These are phyloP conservation scores for Phytopythium ostracodes DNA, from an alignment of 352 stramenopile species.

Conservation along the genomic window DNA sequence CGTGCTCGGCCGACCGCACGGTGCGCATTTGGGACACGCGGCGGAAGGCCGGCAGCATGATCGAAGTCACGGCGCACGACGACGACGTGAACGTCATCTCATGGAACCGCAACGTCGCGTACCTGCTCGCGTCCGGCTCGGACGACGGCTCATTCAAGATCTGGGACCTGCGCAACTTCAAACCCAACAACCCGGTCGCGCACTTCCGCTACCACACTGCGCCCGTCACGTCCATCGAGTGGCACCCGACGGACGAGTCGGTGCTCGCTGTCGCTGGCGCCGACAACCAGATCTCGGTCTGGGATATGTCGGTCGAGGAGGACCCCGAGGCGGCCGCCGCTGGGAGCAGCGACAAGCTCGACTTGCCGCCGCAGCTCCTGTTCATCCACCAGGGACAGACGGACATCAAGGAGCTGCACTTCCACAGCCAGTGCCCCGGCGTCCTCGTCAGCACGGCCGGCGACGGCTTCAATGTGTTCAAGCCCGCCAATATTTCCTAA, in stretches of 20 bases:
- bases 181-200: slow-evolving; percentile 85
- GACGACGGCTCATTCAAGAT: slow-evolving; percentile 98
- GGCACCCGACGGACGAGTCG: slow-evolving; percentile 98
- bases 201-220: slow-evolving; percentile 95
- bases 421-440: slow-evolving; percentile 98
- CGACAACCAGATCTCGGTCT: slow-evolving; percentile 98
- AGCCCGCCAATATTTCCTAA: slow-evolving; percentile 93
- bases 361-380: slow-evolving; percentile 97
- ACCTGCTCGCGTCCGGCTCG: slow-evolving; percentile 95
- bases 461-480: slow-evolving; percentile 98
- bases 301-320: slow-evolving; percentile 99
- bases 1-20: slow-evolving; percentile 91
- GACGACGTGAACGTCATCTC: slow-evolving; percentile 99
- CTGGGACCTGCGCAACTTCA: slow-evolving; percentile 96
- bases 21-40: slow-evolving; percentile 98
- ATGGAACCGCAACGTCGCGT: slow-evolving; percentile 98
- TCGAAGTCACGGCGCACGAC: slow-evolving; percentile 91
- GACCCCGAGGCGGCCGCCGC: slow-evolving; percentile 76
- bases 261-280: slow-evolving; percentile 93
- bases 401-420: slow-evolving; percentile 99
- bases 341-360: slow-evolving; percentile 57
- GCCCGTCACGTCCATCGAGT: slow-evolving; percentile 98
- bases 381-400: slow-evolving; percentile 99
- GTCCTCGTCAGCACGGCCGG: slow-evolving; percentile 95
- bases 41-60: slow-evolving; percentile 91